Conservation (phyloP, 257 asterid genomes). For the Rauvolfia tetraphylla region DNA sequence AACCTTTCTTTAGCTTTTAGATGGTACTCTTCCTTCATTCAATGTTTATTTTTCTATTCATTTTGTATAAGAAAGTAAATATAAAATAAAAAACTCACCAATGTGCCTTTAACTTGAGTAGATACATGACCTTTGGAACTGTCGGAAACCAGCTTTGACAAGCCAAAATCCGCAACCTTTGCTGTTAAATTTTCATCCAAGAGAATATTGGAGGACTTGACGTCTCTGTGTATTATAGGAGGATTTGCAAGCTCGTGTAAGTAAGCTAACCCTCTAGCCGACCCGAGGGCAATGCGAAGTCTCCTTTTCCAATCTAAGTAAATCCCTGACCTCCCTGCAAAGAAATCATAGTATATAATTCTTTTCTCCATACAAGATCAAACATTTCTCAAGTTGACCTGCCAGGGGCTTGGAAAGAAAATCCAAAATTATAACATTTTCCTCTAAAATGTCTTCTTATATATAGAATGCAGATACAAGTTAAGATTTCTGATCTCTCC, state of each 20-base stretch:
- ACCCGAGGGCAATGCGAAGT: slow-evolving; percentile 68
- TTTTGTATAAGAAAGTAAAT: too few species aligned
- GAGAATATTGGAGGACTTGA: slow-evolving; percentile 79
- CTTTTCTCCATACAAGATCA: too few species aligned
- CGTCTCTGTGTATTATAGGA: slow-evolving; percentile 87
- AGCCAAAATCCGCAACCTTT: slow-evolving; percentile 91
- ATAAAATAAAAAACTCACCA: slow-evolving; percentile 39
- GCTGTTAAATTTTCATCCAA: slow-evolving; percentile 83
- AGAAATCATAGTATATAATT: too few species aligned
- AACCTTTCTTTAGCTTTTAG: too few species aligned
- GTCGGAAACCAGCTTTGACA: slow-evolving; percentile 85
- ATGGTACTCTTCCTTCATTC: too few species aligned
- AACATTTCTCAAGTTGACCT: background rate
- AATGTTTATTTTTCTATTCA: too few species aligned
- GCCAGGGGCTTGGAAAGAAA: too few species aligned
- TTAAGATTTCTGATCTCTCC: too few species aligned
- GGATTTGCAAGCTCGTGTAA: slow-evolving; percentile 91
- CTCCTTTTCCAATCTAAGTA: slow-evolving; percentile 89
- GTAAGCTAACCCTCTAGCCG: slow-evolving; percentile 93
- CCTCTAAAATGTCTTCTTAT: too few species aligned
- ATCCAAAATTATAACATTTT: too few species aligned
- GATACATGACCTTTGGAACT: slow-evolving; percentile 83
- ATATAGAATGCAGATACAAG: too few species aligned
- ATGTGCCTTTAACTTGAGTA: slow-evolving; percentile 95
- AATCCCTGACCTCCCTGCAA: slow-evolving; percentile 65